These are phyloP conservation scores for Murraya paniculata DNA, from an alignment of 345 rosid genomes.

Conservation along the genomic window DNA sequence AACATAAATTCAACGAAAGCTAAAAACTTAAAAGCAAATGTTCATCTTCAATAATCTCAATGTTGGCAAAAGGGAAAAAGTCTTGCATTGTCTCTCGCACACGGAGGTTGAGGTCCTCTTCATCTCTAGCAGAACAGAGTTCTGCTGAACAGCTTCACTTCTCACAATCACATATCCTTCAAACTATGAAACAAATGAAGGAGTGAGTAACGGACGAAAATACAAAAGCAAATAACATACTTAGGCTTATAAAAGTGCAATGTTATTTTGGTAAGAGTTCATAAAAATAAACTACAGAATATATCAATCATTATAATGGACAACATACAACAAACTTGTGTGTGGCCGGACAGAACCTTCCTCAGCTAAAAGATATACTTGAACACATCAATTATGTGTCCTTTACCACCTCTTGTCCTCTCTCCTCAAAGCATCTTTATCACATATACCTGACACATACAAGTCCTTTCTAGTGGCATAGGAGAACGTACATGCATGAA, in stretches of 20 bases:
- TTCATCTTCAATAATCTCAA: slow-evolving; percentile 18
- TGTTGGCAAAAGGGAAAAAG: slow-evolving; percentile 9
- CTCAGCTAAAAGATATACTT: not conserved
- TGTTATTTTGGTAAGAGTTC: not conserved
- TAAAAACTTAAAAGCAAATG: slow-evolving; percentile 24
- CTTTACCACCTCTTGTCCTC: not conserved
- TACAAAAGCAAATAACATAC: not conserved
- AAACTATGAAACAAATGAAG: slow-evolving; percentile 16
- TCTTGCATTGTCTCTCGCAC: slow-evolving; percentile 11
- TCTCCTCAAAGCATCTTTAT: not conserved
- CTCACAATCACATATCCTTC: slow-evolving; percentile 18
- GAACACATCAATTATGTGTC: not conserved
- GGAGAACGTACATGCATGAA: not conserved
- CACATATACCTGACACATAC: not conserved
- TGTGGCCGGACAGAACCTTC: not conserved
- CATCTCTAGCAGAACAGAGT: slow-evolving; percentile 6
- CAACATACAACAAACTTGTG: not conserved
- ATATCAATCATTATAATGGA: not conserved
- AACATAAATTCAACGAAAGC: slow-evolving; percentile 30
- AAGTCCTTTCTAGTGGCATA: not conserved
- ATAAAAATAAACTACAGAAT: not conserved
- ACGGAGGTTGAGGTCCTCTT: slow-evolving; percentile 18
- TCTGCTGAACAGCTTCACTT: slow-evolving; percentile 17
- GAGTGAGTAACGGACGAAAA: not conserved
- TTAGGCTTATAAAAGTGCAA: not conserved